Evolutionary conservation across 208 protist species (phyloP), one percentile per base, ranked within the genome.

Genomic region (Porcisia hertigi): DNA sequence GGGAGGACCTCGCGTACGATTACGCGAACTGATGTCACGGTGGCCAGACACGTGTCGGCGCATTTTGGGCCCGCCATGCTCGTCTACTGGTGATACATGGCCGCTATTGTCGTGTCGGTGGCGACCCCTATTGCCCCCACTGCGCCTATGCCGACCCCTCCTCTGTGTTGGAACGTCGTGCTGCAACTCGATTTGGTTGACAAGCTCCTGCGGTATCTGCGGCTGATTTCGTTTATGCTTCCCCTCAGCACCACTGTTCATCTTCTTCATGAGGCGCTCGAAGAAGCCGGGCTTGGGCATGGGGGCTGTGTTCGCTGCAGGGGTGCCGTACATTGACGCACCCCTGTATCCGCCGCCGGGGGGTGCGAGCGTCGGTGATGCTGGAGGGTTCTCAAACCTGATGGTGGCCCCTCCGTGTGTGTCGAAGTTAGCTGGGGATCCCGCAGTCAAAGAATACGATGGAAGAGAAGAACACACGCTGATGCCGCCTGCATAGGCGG

Each of bases 211-310:
- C 49, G 25, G 69, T 66, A 63, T 41, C 58, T 77, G 65, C 72
- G 70, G 70, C 34, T 77, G 75, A 52, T 52, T 12, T 52, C 11
- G 8, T 52, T 52, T 5, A 12, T 5, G 47, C 47, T 5, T 5
- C 47, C 47, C 47, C n/a, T 72, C 71, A 25, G 72, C 71, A 23
- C 67, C 62, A 47, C 63, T 55, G 49, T 71, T 80, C 18, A 67
- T 75, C 60, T 81, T 86, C 73, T 88, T 85, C 65, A 75, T 77
- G 54, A 74, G 74, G 52, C 71, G 55, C 57, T 58, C 34, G 30
- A 82, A 77, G 72, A 82, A 60, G 25, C 53, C 73, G 1, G 58
- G 66, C 58, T 77, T 82, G 16, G 49, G 36, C 11, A 63, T 52
- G 1, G 66, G 2, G 49, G 58, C 41, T 6, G 72, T 49, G 49